phyloP scores from a whole-genome alignment of 2,329 filamentous ascomycete species.

The Fusarium cicatricum region DNA sequence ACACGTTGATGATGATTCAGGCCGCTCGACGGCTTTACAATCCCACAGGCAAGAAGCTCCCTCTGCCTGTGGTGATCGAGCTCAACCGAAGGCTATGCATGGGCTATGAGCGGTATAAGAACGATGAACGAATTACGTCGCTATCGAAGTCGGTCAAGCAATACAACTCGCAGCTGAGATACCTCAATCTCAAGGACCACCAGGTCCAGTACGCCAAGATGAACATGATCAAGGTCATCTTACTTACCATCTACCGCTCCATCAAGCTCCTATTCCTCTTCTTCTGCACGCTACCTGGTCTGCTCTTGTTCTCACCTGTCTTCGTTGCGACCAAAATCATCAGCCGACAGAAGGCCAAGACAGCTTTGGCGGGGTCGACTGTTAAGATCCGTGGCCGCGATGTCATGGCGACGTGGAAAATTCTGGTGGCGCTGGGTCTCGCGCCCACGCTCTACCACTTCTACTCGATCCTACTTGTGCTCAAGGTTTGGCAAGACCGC shows the following conservation, averaged over 20 bases:
- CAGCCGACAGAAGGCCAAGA: slow-evolving; percentile 81
- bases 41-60: slow-evolving; percentile 90
- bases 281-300: slow-evolving; percentile 83
- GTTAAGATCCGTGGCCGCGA: slow-evolving; percentile 90
- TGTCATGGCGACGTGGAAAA: slow-evolving; percentile 94
- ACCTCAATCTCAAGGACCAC: slow-evolving; percentile 89
- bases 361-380: slow-evolving; percentile 83
- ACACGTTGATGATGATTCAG: slow-evolving; percentile 96
- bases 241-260: slow-evolving; percentile 81
- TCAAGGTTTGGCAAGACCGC: slow-evolving; percentile 82
- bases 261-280: slow-evolving; percentile 79
- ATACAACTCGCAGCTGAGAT: slow-evolving; percentile 87
- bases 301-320: slow-evolving; percentile 86
- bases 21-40: slow-evolving; percentile 93
- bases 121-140: slow-evolving; percentile 82
- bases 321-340: slow-evolving; percentile 87
- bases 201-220: slow-evolving; percentile 93
- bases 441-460: slow-evolving; percentile 83
- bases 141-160: slow-evolving; percentile 78
- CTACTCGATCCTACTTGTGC: slow-evolving; percentile 78
- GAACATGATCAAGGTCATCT: slow-evolving; percentile 77
- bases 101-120: slow-evolving; percentile 92
- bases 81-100: slow-evolving; percentile 90
- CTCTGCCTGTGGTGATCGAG: slow-evolving; percentile 90
- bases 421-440: slow-evolving; percentile 85